phyloP scores from a whole-genome alignment of 2,329 filamentous ascomycete genomes.

The Gnomoniopsis smithogilvyi region DNA sequence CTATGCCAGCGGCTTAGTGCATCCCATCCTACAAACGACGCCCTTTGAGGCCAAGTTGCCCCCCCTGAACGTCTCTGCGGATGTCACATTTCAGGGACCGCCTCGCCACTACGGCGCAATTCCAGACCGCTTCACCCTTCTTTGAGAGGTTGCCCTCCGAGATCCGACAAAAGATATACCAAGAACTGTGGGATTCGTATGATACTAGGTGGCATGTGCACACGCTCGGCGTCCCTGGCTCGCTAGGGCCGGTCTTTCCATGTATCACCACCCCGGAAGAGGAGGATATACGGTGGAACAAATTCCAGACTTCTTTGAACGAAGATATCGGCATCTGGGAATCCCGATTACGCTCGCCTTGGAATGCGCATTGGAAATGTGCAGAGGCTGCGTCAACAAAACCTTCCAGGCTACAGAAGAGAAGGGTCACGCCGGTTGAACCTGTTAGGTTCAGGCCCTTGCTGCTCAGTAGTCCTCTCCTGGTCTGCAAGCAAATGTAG shows the following conservation, averaged over 20 bases:
- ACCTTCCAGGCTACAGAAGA: not conserved
- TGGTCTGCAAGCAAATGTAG: conserved; percentile 27
- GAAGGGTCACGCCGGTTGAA: not conserved
- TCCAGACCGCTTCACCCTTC: conserved; percentile 37
- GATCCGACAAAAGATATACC: conserved; percentile 30
- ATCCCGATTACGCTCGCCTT: conserved; percentile 10
- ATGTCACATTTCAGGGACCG: conserved; percentile 28
- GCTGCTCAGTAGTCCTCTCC: conserved; percentile 16
- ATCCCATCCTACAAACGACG: not conserved
- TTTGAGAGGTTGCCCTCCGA: conserved; percentile 27
- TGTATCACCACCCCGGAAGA: conserved; percentile 20
- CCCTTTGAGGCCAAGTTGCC: too few species aligned
- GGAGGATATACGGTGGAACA: conserved; percentile 12
- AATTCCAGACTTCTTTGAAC: conserved; percentile 9
- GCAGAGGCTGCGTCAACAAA: conserved; percentile 10
- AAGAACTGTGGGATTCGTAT: conserved; percentile 24
- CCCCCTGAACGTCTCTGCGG: not conserved
- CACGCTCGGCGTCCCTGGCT: not conserved
- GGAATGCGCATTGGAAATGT: conserved; percentile 17
- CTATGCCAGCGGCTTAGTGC: not conserved
- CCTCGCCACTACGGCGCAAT: conserved; percentile 36
- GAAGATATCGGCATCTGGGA: conserved; percentile 13
- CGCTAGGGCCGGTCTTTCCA: conserved; percentile 15
- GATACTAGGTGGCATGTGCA: conserved; percentile 22
- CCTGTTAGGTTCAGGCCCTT: not conserved